A percentile compares a stretch with the other conserved stretches of the same genome.
Conservation (phyloP, 441 rosid species). For the Bruguiera hainesii region DNA sequence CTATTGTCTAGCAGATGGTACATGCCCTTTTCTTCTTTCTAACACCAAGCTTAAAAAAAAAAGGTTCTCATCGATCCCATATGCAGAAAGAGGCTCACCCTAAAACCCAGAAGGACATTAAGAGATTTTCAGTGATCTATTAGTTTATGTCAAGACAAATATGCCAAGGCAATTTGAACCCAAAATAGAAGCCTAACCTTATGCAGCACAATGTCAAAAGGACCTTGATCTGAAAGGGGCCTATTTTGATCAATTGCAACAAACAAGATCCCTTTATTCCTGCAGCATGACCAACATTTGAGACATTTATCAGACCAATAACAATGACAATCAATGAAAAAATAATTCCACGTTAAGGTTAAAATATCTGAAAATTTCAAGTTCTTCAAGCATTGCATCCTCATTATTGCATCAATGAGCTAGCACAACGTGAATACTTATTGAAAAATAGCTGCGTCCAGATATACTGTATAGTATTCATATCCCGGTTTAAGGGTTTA, state of each 20-base stretch:
- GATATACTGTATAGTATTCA: too few relatives aligned
- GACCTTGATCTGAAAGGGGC: slow-evolving; percentile 81
- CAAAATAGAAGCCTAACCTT: slow-evolving; percentile 42
- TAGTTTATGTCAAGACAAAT: not conserved
- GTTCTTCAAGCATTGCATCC: not conserved
- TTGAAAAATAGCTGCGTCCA: too few relatives aligned
- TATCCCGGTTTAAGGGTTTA: not conserved
- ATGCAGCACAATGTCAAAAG: slow-evolving; percentile 77
- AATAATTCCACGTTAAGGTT: not conserved
- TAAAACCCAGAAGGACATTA: not conserved
- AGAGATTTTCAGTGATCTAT: not conserved
- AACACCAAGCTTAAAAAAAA: not conserved
- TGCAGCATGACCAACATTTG: slow-evolving; percentile 25
- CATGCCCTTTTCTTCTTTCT: not conserved
- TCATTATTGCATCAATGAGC: not conserved
- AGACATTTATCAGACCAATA: not conserved
- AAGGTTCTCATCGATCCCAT: not conserved
- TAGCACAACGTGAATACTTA: not conserved
- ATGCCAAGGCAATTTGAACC: not conserved
- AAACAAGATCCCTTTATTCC: slow-evolving; percentile 76
- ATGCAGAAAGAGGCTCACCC: not conserved
- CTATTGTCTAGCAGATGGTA: not conserved
- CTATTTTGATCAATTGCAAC: slow-evolving; percentile 69
- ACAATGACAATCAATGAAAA: not conserved
- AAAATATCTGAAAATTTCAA: not conserved